Base-by-base conservation (phyloP, 2,329 filamentous ascomycete species). In the Aspergillus eucalypticola region DNA sequence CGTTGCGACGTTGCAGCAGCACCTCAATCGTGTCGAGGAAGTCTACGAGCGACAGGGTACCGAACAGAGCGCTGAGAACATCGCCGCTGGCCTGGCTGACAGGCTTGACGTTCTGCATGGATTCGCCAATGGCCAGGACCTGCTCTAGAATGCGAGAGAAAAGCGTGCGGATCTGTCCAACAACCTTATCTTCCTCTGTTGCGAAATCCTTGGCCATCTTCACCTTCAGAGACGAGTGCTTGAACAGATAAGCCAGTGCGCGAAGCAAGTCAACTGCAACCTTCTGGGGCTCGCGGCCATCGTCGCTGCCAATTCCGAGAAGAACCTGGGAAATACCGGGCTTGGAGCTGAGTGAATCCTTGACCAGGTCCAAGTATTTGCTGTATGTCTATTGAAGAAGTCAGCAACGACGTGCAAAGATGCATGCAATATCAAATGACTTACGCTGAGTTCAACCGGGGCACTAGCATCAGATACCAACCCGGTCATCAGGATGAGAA, bases 1-100 rank as follows among this genome's bases (percentile, higher is more conserved):
- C 84, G 64, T 92, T 88, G 5, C 90, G 87, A 52, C 89, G 86
- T 66, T 90, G 86, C 38, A 98, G 86, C 29, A 99, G 82, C 27
- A 87, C 86, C 72, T 96, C 91, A 42, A 96, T 89, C 8, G 92
- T 90, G 73, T 91, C 91, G 74, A 98, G 87, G 75, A 98, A 95
- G 76, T 97, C 92, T 55, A 87, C 84, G 3, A 94, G 92, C 0
- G 93, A 94, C 44, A 96, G 83, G 6, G 97, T 84, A 64, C 91
- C 89, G 54, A 99, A 83, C n/a, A 96, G 81, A 63, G 90, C 89
- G 17, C 90, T 87, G 51, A 98, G 82, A 1, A 91, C 85, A 59
- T 90, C 86, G 41, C 90, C 89, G 69, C 81, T 81, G 23, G 78
- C 78, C 52, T 72, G 71, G 61, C 71, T 75, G 54, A 75, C 69